Base-by-base conservation (phyloP, 805 yeast species). In the Metschnikowia bowlesiae region DNA sequence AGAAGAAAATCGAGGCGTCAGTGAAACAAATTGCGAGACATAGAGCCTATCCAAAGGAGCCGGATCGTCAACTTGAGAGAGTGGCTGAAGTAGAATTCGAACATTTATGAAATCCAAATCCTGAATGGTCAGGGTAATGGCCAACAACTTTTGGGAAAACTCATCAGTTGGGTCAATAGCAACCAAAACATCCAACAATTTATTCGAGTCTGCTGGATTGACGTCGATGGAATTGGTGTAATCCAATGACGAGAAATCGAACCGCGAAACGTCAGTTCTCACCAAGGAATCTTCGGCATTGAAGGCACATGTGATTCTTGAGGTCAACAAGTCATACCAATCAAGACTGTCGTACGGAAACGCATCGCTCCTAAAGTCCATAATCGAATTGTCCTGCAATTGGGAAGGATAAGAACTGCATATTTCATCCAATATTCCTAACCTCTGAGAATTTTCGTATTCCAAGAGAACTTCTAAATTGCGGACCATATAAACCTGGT, bases 81-180 rank as follows among this genome's bases (percentile, higher is more conserved):
- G 68, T 1, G 96, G 97, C 47, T 82, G 79, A 30, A 89, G 56
- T 4, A 81, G 58, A 0, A 90, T 66, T 18, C 75, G 73, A 5
- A 84, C 60, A 18, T 80, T 78, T 4, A 86, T 74, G 57, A 78
- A 81, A 1, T 79, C 66, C 29, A 82, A 59, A 26, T 70, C 64
- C 32, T 66, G 63, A 8, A 85, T 54, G 0, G 79, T 56, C 3
- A 63, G 57, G 3, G 67, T 61, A 14, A 86, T 62, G 0, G 85
- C 69, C 0, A 85, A 57, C 8, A 82, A 59, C 44, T 78, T 80
- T 59, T 89, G 98, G 0, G 95, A 78, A 13, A 69, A 59, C 56
- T 86, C 91, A 51, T 80, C 78, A 1, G 82, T 65, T 1, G 98
- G 97, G 62, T 94, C 90, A 37, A 88, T 60, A 1, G 87, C 66